Evolutionary conservation across 495 filamentous ascomycete genomes (phyloP).

Genomic region (Lasiosphaeria hispida): DNA sequence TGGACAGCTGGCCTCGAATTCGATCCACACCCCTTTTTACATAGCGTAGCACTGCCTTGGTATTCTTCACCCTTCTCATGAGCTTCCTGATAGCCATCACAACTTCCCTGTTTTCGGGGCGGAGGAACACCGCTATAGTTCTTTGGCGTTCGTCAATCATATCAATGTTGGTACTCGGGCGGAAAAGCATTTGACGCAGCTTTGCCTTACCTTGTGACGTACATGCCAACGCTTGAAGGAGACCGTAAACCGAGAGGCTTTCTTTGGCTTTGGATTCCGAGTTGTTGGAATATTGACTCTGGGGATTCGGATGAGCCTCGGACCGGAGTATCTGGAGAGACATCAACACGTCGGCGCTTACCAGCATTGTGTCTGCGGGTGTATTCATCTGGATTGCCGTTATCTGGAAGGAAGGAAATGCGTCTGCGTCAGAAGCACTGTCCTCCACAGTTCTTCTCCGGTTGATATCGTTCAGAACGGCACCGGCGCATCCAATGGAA

Average conservation of each 20-base stretch:
- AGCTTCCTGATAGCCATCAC: conserved; percentile 58
- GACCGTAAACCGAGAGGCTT: conserved; percentile 82
- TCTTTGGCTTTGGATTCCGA: conserved; percentile 75
- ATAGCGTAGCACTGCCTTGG: conserved; percentile 66
- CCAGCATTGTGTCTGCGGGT: conserved; percentile 75
- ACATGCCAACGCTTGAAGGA: conserved; percentile 73
- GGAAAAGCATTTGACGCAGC: conserved; percentile 80
- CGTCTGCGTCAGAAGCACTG: conserved; percentile 53
- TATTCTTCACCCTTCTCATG: conserved; percentile 75
- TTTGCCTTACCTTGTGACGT: conserved; percentile 78
- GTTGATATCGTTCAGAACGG: conserved; percentile 75
- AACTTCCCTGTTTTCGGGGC: conserved; percentile 62
- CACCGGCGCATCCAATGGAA: conserved; percentile 74
- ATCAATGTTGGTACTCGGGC: conserved; percentile 66
- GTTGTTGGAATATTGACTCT: conserved; percentile 72
- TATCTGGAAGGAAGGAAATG: conserved; percentile 54
- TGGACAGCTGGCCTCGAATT: conserved; percentile 53
- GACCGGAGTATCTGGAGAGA: conserved; percentile 85
- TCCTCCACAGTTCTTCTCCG: conserved; percentile 62
- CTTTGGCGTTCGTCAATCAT: conserved; percentile 73
- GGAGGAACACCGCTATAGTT: conserved; percentile 65
- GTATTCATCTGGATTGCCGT: conserved; percentile 73
- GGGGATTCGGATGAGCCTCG: conserved; percentile 80
- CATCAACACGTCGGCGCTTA: conserved; percentile 74
- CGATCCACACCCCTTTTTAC: conserved; percentile 73